A percentile compares a stretch with the other conserved stretches of the same genome.
These are phyloP conservation scores for Yamadazyma oceani DNA, from an alignment of 1,139 yeast genomes.

Conservation along the genomic window DNA sequence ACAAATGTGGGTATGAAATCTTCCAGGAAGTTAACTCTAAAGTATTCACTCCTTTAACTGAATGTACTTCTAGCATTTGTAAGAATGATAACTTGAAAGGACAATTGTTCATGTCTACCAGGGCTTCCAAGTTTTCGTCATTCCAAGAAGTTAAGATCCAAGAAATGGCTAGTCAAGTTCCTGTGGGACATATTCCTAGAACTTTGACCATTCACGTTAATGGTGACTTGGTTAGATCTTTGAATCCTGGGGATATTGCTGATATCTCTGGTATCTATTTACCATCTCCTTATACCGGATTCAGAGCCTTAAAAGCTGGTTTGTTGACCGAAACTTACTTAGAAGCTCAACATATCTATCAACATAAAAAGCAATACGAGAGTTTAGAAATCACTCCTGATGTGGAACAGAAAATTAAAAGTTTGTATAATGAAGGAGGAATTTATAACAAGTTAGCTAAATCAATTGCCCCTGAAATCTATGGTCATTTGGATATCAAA, in stretches of 20 bases:
- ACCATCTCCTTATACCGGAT: slow-evolving; percentile 96
- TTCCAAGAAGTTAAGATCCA: slow-evolving; percentile 96
- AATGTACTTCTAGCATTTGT: slow-evolving; percentile 85
- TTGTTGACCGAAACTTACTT: slow-evolving; percentile 89
- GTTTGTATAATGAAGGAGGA: slow-evolving; percentile 56
- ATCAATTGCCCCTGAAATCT: slow-evolving; percentile 97
- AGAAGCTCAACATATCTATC: slow-evolving; percentile 82
- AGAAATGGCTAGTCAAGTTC: slow-evolving; percentile 94
- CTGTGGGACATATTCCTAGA: slow-evolving; percentile 97
- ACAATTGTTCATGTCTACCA: slow-evolving; percentile 85
- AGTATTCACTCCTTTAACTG: slow-evolving; percentile 80
- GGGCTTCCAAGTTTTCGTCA: slow-evolving; percentile 93
- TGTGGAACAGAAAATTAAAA: slow-evolving; percentile 54
- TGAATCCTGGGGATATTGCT: slow-evolving; percentile 93
- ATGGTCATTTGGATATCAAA: slow-evolving; percentile 90
- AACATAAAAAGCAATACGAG: slow-evolving; percentile 88
- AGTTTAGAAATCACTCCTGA: slow-evolving; percentile 58
- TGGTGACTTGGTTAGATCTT: slow-evolving; percentile 83
- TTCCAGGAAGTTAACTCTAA: slow-evolving; percentile 91
- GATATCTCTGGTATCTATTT: slow-evolving; percentile 89
- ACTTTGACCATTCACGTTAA: slow-evolving; percentile 79
- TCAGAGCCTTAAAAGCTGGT: slow-evolving; percentile 89
- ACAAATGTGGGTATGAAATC: slow-evolving; percentile 93
- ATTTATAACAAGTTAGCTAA: slow-evolving; percentile 78
- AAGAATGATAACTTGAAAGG: slow-evolving; percentile 79